Base-by-base conservation (phyloP, 1,139 yeast species). In the Kurtzmaniella quercitrusa region DNA sequence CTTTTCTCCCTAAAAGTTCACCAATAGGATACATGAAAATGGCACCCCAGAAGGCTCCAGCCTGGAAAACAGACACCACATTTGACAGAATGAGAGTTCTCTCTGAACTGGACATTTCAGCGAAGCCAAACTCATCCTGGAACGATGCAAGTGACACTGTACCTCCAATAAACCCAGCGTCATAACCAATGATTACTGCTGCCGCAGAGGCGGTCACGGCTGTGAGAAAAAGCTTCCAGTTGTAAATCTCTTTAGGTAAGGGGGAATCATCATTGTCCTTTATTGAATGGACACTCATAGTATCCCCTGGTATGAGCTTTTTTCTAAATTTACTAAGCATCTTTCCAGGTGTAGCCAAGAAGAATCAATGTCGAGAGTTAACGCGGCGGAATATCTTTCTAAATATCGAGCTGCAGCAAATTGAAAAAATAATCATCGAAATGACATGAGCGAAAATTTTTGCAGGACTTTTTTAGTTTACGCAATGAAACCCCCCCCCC, bases 61-160 rank as follows among this genome's bases (percentile, higher is more conserved):
- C 66, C 42, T 64, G 68, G 49, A 65, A 63, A 8, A 64, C 62
- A 2, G 68, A 63, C 7, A 64, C 66, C n/a, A 65, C 60, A 41
- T 63, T 63, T 11, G 68, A 56, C 36, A 48, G 53, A 17, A 58
- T 50, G 5, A 26, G 33, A 2, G 55, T 47, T 5, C 46, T 47
- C 16, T 50, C 50, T 1, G 41, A 26, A 1, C 51, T 36, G 5
- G 57, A 38, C 56, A 55, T 54, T 5, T 51, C 42, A 38, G 47
- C 54, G 36, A 63, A 50, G 6, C 57, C 61, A 46, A 65, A 65
- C 47, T 63, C 68, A 11, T 38, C 41, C 34, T 52, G 51, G 46
- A 65, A 65, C 1, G 62, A 59, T 1, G 50, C 51, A 12, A 64
- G 48, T 0, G 63, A 52, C 2, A 64, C 62, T 2, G 68, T 60